Conservation (phyloP, 805 yeast species). For the Teunomyces funiuensis region DNA sequence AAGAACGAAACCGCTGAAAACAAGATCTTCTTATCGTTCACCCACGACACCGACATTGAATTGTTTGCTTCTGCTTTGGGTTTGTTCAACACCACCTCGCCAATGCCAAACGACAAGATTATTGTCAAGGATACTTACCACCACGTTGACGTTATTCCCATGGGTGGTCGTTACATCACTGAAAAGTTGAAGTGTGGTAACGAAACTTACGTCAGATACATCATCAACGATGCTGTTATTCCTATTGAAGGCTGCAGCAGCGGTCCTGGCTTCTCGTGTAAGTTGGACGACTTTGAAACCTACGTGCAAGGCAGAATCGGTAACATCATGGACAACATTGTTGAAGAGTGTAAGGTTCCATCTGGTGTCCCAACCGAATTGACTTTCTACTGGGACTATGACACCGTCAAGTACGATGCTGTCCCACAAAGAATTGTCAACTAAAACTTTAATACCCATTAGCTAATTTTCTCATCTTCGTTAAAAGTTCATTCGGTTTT, state of each 20-base stretch:
- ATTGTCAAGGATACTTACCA: constrained; percentile 10
- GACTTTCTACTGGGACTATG: constrained; percentile 45
- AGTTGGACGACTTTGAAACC: constrained; percentile 21
- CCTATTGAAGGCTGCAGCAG: constrained; percentile 12
- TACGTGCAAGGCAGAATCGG: constrained; percentile 7
- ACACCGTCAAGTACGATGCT: constrained; percentile 21
- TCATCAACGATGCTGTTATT: constrained; percentile 16
- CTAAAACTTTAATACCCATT: neutral
- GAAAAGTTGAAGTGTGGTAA: constrained; percentile 13
- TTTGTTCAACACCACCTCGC: constrained; percentile 7
- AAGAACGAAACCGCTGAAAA: constrained; percentile 12
- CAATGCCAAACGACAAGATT: constrained; percentile 12
- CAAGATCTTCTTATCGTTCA: constrained; percentile 15
- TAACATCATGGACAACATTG: constrained; percentile 16
- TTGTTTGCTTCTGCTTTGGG: constrained; percentile 13
- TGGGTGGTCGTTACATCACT: constrained; percentile 14
- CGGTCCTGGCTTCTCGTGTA: constrained; percentile 23
- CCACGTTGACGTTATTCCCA: constrained; percentile 14
- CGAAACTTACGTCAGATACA: constrained; percentile 11
- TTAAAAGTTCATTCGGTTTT: neutral
- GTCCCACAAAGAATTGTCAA: constrained; percentile 3
- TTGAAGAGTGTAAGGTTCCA: constrained; percentile 28
- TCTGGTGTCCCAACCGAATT: constrained; percentile 24
- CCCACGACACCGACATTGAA: constrained; percentile 17
- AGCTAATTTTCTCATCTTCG: neutral